Conservation (phyloP, 345 rosid genomes). For the Moricandia moricandioides region DNA sequence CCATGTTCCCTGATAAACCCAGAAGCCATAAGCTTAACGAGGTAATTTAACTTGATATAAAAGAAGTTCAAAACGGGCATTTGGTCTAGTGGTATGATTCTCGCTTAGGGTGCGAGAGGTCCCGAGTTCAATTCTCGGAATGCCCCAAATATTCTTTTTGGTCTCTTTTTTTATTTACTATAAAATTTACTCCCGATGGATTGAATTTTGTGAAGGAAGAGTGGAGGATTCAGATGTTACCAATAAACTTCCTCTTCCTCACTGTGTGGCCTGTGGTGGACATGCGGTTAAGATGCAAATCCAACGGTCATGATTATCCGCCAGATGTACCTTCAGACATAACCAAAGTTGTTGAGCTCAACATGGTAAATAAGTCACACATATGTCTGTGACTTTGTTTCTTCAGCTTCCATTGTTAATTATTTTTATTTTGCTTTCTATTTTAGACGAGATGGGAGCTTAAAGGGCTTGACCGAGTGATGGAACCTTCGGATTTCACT, state of each 20-base stretch:
- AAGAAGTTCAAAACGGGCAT: conserved; percentile 40
- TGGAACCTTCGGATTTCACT: conserved; percentile 62
- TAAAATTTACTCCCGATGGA: neutral
- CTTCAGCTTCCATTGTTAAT: neutral
- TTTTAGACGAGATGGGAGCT: conserved; percentile 73
- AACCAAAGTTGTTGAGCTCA: conserved; percentile 70
- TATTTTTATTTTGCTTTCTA: too few species aligned
- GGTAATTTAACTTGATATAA: conserved; percentile 35
- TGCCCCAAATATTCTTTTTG: neutral
- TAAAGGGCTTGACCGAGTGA: conserved; percentile 56
- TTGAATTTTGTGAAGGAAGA: conserved; percentile 50
- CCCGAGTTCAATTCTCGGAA: conserved; percentile 57
- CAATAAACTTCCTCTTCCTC: conserved; percentile 62
- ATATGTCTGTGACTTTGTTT: neutral
- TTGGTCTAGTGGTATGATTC: conserved; percentile 93
- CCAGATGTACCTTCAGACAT: conserved; percentile 54
- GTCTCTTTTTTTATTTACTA: neutral
- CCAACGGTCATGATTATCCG: conserved; percentile 69
- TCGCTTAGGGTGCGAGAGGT: conserved; percentile 92
- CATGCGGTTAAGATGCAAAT: conserved; percentile 69
- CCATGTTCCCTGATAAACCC: conserved; percentile 73
- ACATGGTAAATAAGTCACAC: conserved; percentile 43
- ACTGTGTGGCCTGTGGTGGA: conserved; percentile 82
- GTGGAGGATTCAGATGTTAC: conserved; percentile 92
- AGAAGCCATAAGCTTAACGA: conserved; percentile 64